A percentile compares a stretch with the other conserved stretches of the same genome.
phyloP scores from a whole-genome alignment of 441 rosid genomes.

The Breynia disticha region DNA sequence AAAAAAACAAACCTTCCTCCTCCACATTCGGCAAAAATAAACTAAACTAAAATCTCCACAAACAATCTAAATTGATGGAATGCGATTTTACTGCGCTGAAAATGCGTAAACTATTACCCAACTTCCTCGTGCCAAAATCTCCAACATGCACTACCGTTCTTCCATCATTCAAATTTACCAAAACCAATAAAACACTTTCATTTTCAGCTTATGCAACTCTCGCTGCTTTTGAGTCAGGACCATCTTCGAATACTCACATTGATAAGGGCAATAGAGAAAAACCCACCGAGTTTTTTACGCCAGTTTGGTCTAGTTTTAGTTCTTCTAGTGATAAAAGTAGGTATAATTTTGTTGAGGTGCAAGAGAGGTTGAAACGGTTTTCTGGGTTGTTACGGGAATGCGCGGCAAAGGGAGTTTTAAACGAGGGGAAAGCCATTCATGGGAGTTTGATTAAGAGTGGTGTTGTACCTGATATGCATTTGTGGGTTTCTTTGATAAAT shows the following conservation, averaged over 20 bases:
- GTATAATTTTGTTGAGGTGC: background rate
- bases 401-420: slow-evolving; percentile 22
- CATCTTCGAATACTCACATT: background rate
- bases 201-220: slow-evolving; percentile 11
- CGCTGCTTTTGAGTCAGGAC: background rate
- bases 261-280: background rate
- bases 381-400: slow-evolving; percentile 27
- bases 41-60: no score
- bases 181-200: background rate
- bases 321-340: no score
- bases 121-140: slow-evolving; percentile 1
- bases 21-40: no score
- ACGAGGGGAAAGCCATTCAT: slow-evolving; percentile 27
- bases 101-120: slow-evolving; percentile 1
- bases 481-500: slow-evolving; percentile 52
- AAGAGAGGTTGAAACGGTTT: slow-evolving; percentile 19
- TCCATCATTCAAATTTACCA: slow-evolving; percentile 2
- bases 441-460: slow-evolving; percentile 18
- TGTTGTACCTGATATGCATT: slow-evolving; percentile 29
- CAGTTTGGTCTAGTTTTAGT: background rate
- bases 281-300: slow-evolving; percentile 2
- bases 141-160: background rate
- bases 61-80: slow-evolving; percentile 18
- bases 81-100: slow-evolving; percentile 6
- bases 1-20: no score